phyloP scores from a whole-genome alignment of 2,329 filamentous ascomycete species.

The Penicillium sp. region DNA sequence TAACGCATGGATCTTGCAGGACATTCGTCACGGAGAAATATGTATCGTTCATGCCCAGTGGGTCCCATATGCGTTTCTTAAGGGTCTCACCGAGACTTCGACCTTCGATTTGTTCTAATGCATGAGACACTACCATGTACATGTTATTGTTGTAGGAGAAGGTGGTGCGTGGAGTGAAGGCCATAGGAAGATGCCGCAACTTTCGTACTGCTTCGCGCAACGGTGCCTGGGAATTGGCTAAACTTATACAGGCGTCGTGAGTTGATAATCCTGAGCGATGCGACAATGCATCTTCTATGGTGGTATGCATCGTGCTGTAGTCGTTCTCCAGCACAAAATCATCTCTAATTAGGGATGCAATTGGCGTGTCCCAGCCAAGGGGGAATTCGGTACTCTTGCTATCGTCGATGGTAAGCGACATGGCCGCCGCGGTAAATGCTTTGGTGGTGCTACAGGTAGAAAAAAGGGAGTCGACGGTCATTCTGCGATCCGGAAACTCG shows the following conservation, averaged over 20 bases:
- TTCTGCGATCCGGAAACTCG: conserved; percentile 23
- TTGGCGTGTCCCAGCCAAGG: conserved; percentile 38
- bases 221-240: neutral
- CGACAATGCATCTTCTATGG: conserved; percentile 37
- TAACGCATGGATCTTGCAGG: conserved; percentile 1
- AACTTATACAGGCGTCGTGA: conserved; percentile 11
- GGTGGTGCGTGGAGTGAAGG: conserved; percentile 18
- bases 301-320: conserved; percentile 29
- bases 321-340: conserved; percentile 34
- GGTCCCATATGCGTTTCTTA: conserved; percentile 25
- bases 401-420: conserved; percentile 24
- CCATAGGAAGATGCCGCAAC: conserved; percentile 21
- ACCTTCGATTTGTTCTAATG: conserved; percentile 15
- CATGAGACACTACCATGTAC: conserved; percentile 25
- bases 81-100: conserved; percentile 14
- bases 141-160: conserved; percentile 28
- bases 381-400: conserved; percentile 13
- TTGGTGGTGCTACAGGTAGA: conserved; percentile 30
- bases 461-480: conserved; percentile 28
- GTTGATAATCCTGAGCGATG: conserved; percentile 34
- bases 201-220: conserved; percentile 20
- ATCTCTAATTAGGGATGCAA: conserved; percentile 37
- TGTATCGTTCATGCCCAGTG: conserved; percentile 25
- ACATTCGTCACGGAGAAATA: conserved; percentile 23
- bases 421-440: conserved; percentile 27